These are phyloP conservation scores for Onygenales sp. DNA, from an alignment of 2,329 filamentous ascomycete genomes.

Conservation along the genomic window DNA sequence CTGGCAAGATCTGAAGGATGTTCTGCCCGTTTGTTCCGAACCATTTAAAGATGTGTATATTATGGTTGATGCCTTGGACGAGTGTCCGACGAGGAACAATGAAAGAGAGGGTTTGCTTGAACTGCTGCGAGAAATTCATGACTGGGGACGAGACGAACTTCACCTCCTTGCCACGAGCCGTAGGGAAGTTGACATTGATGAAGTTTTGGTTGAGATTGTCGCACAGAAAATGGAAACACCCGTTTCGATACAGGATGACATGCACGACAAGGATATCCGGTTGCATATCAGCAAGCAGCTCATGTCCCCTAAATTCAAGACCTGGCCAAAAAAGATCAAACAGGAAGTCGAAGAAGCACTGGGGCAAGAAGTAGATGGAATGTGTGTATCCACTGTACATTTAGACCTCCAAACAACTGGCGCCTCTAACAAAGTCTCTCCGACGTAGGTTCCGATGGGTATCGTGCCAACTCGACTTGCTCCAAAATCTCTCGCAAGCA, in stretches of 20 bases:
- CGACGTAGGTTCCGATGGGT: conserved; percentile 17
- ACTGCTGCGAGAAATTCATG: conserved; percentile 4
- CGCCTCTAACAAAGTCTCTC: too few species aligned
- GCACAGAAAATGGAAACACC: background rate
- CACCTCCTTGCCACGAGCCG: conserved; percentile 12
- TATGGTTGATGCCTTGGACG: conserved; percentile 14
- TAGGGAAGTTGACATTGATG: conserved; percentile 9
- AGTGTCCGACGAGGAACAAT: conserved; percentile 6
- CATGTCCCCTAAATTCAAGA: background rate
- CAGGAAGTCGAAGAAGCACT: background rate
- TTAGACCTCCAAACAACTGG: background rate
- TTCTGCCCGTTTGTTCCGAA: conserved; percentile 2
- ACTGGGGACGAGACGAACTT: background rate
- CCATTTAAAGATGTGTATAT: conserved; percentile 4
- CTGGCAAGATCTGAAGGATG: background rate
- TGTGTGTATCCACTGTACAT: conserved; percentile 4
- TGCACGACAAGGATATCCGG: background rate
- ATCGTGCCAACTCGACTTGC: conserved; percentile 13
- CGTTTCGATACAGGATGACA: background rate
- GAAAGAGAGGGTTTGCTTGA: conserved; percentile 8
- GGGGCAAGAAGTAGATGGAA: conserved; percentile 3
- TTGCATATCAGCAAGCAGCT: background rate
- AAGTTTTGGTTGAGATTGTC: background rate
- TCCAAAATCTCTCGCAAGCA: conserved; percentile 9
- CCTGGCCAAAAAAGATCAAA: background rate